Base-by-base conservation (phyloP, 2,329 filamentous ascomycete species). In the Diplodia scrobiculata region DNA sequence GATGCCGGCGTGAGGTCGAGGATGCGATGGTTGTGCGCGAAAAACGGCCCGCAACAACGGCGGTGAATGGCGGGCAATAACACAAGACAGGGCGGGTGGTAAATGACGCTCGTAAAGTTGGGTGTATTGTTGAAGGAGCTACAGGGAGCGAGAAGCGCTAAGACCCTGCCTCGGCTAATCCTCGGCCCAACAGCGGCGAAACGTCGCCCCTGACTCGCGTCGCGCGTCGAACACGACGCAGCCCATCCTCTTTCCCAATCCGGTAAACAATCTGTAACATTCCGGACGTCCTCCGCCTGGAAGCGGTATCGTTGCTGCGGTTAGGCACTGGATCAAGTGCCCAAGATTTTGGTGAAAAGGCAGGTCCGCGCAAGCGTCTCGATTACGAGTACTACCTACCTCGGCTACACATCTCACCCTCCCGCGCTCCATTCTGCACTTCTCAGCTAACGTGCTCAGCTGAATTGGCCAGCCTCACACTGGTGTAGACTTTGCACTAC, bases 171-270 rank as follows among this genome's bases (percentile, higher is more conserved):
- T n/a, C n/a, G n/a, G n/a, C n/a, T n/a, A n/a, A n/a, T n/a, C n/a
- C n/a, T n/a, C n/a, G n/a, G n/a, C n/a, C n/a, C 25, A 25, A 25
- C 25, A 3, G 25, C 25, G 25, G 41, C 9, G 17, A 45, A 19
- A 45, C 41, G 17, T 3, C 2, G 17, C n/a, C 41, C 38, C 41
- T 45, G 41, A 45, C 41, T 45, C 41, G 41, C 41, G 41, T 9
- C 41, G 6, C 14, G 6, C 17, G n/a, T 3, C 41, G 7, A 45
- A 45, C 10, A 45, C 41, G n/a, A 45, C n/a, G 6, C n/a, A n/a
- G n/a, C 17, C 41, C 41, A 45, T 45, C 41, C 41, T 19, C 25
- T 60, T 60, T 21, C 55, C 55, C 55, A 34, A 60, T 32, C 14
- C 21, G 55, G 38, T 27, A 19, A 19, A 13, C 14, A 60, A 2